phyloP scores from a whole-genome alignment of 1,139 yeast genomes.

The Yamadazyma atlantica region DNA sequence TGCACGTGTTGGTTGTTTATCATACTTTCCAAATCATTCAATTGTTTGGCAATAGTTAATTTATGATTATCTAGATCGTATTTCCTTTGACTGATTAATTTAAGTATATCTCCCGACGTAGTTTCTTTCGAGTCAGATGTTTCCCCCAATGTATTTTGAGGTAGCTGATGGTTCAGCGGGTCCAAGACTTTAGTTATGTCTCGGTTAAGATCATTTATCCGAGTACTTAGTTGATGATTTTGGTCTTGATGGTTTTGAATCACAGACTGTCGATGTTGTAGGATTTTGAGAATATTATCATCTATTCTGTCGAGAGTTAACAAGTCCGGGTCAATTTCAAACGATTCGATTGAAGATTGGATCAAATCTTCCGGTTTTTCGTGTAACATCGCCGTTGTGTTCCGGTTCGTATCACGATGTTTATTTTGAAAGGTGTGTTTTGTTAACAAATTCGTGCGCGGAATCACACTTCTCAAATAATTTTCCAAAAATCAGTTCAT shows the following conservation, averaged over 20 bases:
- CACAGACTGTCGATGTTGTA: slow-evolving; percentile 24
- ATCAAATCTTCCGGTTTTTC: slow-evolving; percentile 39
- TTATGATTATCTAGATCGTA: slow-evolving; percentile 46
- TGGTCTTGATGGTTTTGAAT: slow-evolving; percentile 22
- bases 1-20: slow-evolving; percentile 48
- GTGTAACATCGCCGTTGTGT: slow-evolving; percentile 20
- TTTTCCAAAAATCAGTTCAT: not conserved
- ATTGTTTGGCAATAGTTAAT: slow-evolving; percentile 53
- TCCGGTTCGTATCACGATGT: not conserved
- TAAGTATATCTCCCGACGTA: slow-evolving; percentile 8
- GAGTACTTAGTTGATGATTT: slow-evolving; percentile 22
- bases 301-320: slow-evolving; percentile 49
- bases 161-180: slow-evolving; percentile 16
- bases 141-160: slow-evolving; percentile 7
- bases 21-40: slow-evolving; percentile 56
- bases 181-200: slow-evolving; percentile 28
- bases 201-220: slow-evolving; percentile 17
- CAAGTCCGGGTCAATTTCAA: slow-evolving; percentile 55
- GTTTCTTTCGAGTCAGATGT: slow-evolving; percentile 28
- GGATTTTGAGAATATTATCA: slow-evolving; percentile 31
- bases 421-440: no score
- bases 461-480: no score
- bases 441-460: no score
- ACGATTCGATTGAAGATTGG: slow-evolving; percentile 44
- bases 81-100: slow-evolving; percentile 22